A percentile compares a stretch with the other conserved stretches of the same genome.
phyloP scores from a whole-genome alignment of 768 basidiomycete species.

The Suillus subluteus region DNA sequence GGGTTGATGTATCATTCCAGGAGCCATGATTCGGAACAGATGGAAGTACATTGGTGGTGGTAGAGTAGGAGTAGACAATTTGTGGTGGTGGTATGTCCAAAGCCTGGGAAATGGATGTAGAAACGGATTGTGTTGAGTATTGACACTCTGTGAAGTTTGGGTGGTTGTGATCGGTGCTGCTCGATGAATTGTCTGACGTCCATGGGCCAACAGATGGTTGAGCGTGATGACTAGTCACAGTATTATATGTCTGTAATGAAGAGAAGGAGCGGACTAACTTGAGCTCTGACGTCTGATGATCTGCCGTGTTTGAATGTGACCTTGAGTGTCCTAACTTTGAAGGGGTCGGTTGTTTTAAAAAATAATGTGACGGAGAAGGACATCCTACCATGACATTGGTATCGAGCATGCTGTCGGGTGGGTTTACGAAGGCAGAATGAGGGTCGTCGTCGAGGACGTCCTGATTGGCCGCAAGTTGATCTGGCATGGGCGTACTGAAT shows the following conservation, averaged over 20 bases:
- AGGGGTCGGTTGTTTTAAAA: no score
- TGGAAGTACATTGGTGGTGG: not conserved
- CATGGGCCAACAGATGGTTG: not conserved
- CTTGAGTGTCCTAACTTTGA: not conserved
- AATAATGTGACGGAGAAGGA: not conserved
- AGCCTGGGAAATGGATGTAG: not conserved
- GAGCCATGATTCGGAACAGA: not conserved
- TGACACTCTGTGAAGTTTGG: not conserved
- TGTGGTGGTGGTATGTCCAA: not conserved
- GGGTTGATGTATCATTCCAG: not conserved
- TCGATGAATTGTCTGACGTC: not conserved
- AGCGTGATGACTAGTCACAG: not conserved
- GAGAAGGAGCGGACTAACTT: not conserved
- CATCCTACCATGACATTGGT: not conserved
- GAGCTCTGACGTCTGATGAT: not conserved
- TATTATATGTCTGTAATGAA: not conserved
- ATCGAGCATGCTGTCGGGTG: not conserved
- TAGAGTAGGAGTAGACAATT: not conserved
- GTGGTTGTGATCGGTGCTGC: not conserved
- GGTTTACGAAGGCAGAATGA: not conserved
- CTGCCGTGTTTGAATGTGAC: not conserved
- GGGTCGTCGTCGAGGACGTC: not conserved
- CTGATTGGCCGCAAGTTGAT: not conserved
- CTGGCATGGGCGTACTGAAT: not conserved
- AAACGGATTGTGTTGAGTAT: not conserved